Conservation (phyloP, 257 asterid species). For the Fraxinus quadrangulata region DNA sequence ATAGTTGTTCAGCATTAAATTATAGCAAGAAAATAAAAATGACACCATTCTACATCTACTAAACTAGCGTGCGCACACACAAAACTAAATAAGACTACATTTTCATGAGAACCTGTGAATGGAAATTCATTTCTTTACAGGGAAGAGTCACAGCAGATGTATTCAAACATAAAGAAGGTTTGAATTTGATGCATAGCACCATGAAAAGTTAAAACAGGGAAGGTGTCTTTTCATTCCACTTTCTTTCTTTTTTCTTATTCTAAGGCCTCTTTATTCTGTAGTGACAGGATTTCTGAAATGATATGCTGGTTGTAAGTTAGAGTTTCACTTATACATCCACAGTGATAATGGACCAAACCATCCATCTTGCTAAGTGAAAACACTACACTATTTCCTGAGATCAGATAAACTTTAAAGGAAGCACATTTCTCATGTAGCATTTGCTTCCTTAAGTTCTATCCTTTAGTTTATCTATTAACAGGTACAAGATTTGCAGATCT, state of each 20-base stretch:
- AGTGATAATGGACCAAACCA: neutral
- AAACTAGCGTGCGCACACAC: neutral
- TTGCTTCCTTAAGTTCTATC: neutral
- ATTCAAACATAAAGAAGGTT: neutral
- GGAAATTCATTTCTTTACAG: neutral
- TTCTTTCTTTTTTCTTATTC: neutral
- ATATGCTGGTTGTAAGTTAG: neutral
- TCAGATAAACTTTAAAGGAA: neutral
- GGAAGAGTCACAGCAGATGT: neutral
- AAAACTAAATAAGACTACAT: neutral
- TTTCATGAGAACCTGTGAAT: neutral
- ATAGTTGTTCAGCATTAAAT: neutral
- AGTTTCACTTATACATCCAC: neutral
- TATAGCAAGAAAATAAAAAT: neutral
- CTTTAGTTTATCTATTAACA: neutral
- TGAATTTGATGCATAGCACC: neutral
- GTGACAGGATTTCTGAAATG: neutral
- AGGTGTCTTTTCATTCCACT: neutral
- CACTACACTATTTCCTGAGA: neutral
- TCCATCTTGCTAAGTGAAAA: neutral
- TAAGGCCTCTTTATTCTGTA: neutral
- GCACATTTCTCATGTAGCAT: neutral
- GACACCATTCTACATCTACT: neutral
- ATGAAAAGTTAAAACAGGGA: neutral
- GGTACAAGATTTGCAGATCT: neutral